A percentile compares a stretch with the other conserved stretches of the same genome.
Conservation (phyloP, 768 basidiomycete species). For the Mycena vitilis region DNA sequence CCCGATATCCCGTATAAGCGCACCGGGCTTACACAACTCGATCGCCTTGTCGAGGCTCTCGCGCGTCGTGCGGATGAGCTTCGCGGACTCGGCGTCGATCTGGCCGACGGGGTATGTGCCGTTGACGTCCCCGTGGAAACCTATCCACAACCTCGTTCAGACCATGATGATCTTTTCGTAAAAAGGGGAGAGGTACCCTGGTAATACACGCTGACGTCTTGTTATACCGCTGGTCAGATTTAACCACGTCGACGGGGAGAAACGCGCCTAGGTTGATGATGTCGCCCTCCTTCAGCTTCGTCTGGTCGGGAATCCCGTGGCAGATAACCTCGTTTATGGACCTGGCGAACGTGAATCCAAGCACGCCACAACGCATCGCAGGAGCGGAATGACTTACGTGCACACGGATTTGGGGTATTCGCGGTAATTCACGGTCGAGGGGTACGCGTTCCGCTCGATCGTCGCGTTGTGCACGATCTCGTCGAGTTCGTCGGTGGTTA, state of each 20-base stretch:
- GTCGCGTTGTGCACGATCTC: constrained; percentile 92
- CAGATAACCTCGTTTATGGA: constrained; percentile 97
- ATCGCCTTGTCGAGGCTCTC: constrained; percentile 91
- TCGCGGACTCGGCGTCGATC: constrained; percentile 85
- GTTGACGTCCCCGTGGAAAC: constrained; percentile 93
- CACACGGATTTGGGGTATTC: constrained; percentile 96
- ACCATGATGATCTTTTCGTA: constrained; percentile 1
- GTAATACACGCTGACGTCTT: constrained; percentile 85
- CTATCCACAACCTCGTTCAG: constrained; percentile 50
- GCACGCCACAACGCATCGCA: not conserved
- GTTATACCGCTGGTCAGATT: constrained; percentile 38
- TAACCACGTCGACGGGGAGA: constrained; percentile 21
- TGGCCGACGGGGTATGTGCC: constrained; percentile 92
- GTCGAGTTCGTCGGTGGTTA: constrained; percentile 97
- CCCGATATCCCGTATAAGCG: constrained; percentile 88
- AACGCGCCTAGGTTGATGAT: constrained; percentile 91
- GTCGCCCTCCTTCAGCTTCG: constrained; percentile 89
- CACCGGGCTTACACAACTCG: constrained; percentile 92
- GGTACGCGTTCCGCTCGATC: constrained; percentile 92
- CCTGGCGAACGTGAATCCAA: constrained; percentile 48
- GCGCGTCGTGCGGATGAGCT: constrained; percentile 85
- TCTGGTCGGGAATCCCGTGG: constrained; percentile 94
- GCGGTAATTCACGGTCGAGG: constrained; percentile 92
- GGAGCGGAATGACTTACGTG: constrained; percentile 75
- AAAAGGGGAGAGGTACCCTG: constrained; percentile 59